These are phyloP conservation scores for Solidago caesia DNA, from an alignment of 129 eudicot species.

Conservation along the genomic window DNA sequence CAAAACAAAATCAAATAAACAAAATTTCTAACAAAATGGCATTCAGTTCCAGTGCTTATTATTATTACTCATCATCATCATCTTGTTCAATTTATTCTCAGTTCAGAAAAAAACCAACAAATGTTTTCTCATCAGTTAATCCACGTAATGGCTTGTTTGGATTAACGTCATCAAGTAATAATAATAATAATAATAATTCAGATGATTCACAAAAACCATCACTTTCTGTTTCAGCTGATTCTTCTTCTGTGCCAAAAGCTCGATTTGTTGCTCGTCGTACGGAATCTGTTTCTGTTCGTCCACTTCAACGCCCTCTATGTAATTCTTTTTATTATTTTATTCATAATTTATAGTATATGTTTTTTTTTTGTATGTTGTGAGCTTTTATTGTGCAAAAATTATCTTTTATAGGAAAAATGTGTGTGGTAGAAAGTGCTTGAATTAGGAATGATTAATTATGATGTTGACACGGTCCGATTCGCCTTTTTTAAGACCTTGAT, in stretches of 20 bases:
- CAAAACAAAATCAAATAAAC: conserved; percentile 20
- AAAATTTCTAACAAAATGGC: conserved; percentile 23
- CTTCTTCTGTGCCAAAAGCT: conserved; percentile 64
- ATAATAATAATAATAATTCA: conserved; percentile 29
- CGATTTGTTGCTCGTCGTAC: conserved; percentile 72
- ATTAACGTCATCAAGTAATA: conserved; percentile 19
- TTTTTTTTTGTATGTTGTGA: too few species aligned
- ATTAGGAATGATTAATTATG: background rate
- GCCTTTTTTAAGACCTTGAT: too few species aligned
- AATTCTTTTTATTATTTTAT: conserved; percentile 17
- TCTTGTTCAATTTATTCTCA: conserved; percentile 34
- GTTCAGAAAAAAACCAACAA: conserved; percentile 34
- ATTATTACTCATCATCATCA: conserved; percentile 23
- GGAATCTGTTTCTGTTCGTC: conserved; percentile 65
- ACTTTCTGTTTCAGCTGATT: conserved; percentile 44
- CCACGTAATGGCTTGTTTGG: conserved; percentile 26
- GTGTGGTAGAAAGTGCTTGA: background rate
- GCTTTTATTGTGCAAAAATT: too few species aligned
- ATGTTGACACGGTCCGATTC: background rate
- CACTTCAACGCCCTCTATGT: conserved; percentile 70
- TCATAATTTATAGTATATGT: background rate
- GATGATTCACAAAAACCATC: conserved; percentile 39
- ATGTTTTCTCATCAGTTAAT: conserved; percentile 1
- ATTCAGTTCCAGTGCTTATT: conserved; percentile 34
- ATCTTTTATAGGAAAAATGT: background rate